These are phyloP conservation scores for Cercospora beticola DNA, from an alignment of 2,329 filamentous ascomycete species.

Conservation along the genomic window DNA sequence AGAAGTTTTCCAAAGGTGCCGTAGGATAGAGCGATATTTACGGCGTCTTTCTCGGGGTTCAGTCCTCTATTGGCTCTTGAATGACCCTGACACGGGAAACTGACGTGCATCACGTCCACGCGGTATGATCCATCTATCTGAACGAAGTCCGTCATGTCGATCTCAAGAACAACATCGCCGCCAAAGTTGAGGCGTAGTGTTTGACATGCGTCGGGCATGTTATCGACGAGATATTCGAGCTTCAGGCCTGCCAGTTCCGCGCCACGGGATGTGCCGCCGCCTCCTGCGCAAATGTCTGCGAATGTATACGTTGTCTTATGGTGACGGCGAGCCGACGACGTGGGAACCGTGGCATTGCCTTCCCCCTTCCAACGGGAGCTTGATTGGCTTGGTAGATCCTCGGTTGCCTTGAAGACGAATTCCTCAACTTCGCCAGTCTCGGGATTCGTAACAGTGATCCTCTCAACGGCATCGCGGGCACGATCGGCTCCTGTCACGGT, in stretches of 20 bases:
- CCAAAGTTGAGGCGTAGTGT: background rate
- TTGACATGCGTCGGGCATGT: conserved; percentile 34
- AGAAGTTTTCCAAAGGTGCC: conserved; percentile 50
- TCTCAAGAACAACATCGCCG: background rate
- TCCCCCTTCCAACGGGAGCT: background rate
- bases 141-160: background rate
- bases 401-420: background rate
- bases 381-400: background rate
- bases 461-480: background rate
- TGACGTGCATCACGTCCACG: background rate
- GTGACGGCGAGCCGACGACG: no score
- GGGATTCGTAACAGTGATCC: background rate
- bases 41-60: conserved; percentile 56
- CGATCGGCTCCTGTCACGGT: background rate
- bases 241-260: conserved; percentile 59
- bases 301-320: background rate
- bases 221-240: conserved; percentile 57
- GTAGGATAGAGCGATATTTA: conserved; percentile 61
- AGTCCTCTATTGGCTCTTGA: conserved; percentile 60
- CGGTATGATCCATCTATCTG: background rate
- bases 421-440: background rate
- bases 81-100: background rate
- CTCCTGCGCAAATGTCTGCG: conserved; percentile 68
- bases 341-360: background rate
- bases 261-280: conserved; percentile 68